Evolutionary conservation across 2,329 filamentous ascomycete genomes (phyloP).

Genomic region (Hymenoscyphus infarciens): DNA sequence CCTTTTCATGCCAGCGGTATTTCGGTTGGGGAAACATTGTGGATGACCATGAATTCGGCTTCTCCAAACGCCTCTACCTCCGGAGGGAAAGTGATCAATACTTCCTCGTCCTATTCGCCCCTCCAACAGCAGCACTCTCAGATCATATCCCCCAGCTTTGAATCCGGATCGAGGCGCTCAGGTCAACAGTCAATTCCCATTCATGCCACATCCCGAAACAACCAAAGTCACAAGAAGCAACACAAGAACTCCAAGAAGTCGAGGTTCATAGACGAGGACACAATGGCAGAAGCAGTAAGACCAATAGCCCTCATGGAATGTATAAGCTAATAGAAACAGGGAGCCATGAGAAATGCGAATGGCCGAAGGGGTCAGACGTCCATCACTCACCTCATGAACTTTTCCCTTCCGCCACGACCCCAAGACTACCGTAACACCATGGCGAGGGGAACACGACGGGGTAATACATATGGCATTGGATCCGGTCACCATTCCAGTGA

Average conservation of each 20-base stretch:
- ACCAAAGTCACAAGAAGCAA: constrained; percentile 73
- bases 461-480: constrained; percentile 78
- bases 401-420: constrained; percentile 73
- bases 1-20: not conserved
- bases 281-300: constrained; percentile 73
- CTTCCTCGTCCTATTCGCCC: constrained; percentile 31
- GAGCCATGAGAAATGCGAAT: constrained; percentile 57
- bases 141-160: constrained; percentile 29
- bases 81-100: constrained; percentile 34
- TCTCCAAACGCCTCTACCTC: constrained; percentile 29
- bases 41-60: constrained; percentile 34
- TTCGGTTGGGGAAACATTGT: not conserved
- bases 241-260: constrained; percentile 80
- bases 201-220: constrained; percentile 60
- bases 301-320: not conserved
- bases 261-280: constrained; percentile 75
- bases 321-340: constrained; percentile 21
- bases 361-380: constrained; percentile 89
- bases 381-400: constrained; percentile 95
- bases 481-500: constrained; percentile 88
- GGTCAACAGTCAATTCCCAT: constrained; percentile 20
- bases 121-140: constrained; percentile 32
- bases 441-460: constrained; percentile 52
- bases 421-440: constrained; percentile 50
- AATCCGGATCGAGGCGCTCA: constrained; percentile 30